These are phyloP conservation scores for Glycine tomentella DNA, from an alignment of 306 rosid species.

Conservation along the genomic window DNA sequence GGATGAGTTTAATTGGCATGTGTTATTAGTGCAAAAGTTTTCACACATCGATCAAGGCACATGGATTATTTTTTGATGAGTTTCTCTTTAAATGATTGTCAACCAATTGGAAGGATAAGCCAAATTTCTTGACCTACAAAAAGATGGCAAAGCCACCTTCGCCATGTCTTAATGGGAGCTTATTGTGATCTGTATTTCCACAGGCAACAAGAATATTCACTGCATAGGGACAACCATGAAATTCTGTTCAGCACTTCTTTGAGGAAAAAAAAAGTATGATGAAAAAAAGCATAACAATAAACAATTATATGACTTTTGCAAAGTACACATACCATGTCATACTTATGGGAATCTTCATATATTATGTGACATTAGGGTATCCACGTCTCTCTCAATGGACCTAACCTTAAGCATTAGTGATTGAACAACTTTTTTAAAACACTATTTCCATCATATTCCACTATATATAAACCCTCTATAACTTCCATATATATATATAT, in stretches of 20 bases:
- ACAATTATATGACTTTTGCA: slow-evolving; percentile 34
- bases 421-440: slow-evolving; percentile 28
- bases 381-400: slow-evolving; percentile 29
- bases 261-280: slow-evolving; percentile 1
- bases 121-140: neutral
- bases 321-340: slow-evolving; percentile 32
- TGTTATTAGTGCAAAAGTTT: too few species aligned
- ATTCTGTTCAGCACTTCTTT: slow-evolving; percentile 27
- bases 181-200: slow-evolving; percentile 3
- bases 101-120: neutral
- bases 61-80: too few species aligned
- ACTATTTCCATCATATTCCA: slow-evolving; percentile 43
- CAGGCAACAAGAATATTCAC: slow-evolving; percentile 31
- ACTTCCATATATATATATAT: slow-evolving; percentile 38
- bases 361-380: slow-evolving; percentile 41
- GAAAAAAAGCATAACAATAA: slow-evolving; percentile 18
- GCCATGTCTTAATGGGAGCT: slow-evolving; percentile 7
- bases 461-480: slow-evolving; percentile 56
- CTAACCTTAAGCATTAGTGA: slow-evolving; percentile 21
- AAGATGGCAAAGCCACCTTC: slow-evolving; percentile 10
- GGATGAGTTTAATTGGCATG: too few species aligned
- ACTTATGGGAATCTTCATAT: slow-evolving; percentile 50
- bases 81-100: slow-evolving; percentile 1
- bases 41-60: too few species aligned
- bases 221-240: slow-evolving; percentile 34